These are phyloP conservation scores for Entophlyctis luteolus DNA, from an alignment of 192 early-diverging fungal genomes.

Conservation along the genomic window DNA sequence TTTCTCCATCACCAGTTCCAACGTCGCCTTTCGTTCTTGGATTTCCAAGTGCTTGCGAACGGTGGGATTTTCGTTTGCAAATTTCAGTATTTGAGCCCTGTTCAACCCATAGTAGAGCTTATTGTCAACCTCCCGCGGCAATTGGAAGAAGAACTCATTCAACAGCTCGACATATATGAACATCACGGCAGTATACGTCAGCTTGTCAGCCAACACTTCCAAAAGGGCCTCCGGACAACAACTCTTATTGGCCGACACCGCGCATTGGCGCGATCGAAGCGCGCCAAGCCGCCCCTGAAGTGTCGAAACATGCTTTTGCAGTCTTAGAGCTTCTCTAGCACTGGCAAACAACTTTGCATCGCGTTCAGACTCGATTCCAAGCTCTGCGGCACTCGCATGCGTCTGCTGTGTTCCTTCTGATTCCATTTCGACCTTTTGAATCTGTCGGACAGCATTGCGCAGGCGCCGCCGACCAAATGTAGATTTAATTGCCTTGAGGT, in stretches of 20 bases:
- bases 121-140: slow-evolving; percentile 91
- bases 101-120: slow-evolving; percentile 83
- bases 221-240: slow-evolving; percentile 94
- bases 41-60: slow-evolving; percentile 80
- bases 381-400: slow-evolving; percentile 43
- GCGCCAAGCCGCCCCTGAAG: slow-evolving; percentile 80
- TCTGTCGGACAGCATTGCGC: slow-evolving; percentile 75
- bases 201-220: slow-evolving; percentile 87
- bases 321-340: slow-evolving; percentile 73
- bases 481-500: slow-evolving; percentile 67
- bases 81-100: slow-evolving; percentile 73
- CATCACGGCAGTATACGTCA: slow-evolving; percentile 92
- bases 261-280: slow-evolving; percentile 76
- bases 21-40: slow-evolving; percentile 75
- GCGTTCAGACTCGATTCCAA: slow-evolving; percentile 60
- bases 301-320: slow-evolving; percentile 71
- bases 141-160: slow-evolving; percentile 98
- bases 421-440: slow-evolving; percentile 63
- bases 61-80: slow-evolving; percentile 85
- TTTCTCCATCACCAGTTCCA: slow-evolving; percentile 65
- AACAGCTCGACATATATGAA: slow-evolving; percentile 96
- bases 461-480: slow-evolving; percentile 75
- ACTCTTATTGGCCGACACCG: slow-evolving; percentile 74
- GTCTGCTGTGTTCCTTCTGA: background rate
- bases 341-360: slow-evolving; percentile 70